Conservation (phyloP, 2,329 filamentous ascomycete genomes). For the Biscogniauxia mediterranea region DNA sequence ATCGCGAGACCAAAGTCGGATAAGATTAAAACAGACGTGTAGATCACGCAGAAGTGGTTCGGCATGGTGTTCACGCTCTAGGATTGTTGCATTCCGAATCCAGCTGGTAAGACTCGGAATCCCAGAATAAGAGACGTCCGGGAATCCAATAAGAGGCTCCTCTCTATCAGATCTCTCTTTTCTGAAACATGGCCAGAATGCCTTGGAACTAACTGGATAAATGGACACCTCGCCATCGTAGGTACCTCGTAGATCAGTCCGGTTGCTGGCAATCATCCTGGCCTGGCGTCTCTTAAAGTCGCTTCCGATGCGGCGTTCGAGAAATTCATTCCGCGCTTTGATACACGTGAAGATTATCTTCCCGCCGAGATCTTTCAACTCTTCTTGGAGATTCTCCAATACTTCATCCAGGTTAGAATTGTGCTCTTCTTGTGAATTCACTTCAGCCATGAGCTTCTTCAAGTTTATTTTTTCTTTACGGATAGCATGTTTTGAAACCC, state of each 20-base stretch:
- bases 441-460: no score
- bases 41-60: constrained; percentile 11
- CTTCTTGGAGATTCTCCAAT: no score
- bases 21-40: constrained; percentile 10
- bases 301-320: constrained; percentile 3
- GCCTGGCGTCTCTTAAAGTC: constrained; percentile 2
- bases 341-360: not conserved
- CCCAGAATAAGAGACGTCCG: constrained; percentile 11
- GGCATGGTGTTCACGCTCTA: constrained; percentile 10
- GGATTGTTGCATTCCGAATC: constrained; percentile 12
- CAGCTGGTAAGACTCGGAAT: constrained; percentile 15
- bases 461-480: no score
- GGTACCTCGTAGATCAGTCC: not conserved
- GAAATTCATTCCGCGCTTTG: not conserved
- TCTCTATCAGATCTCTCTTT: not conserved
- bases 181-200: constrained; percentile 12
- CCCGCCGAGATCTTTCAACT: no score
- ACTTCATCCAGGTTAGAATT: no score
- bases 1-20: constrained; percentile 11
- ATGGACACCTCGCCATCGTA: constrained; percentile 14
- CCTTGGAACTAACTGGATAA: constrained; percentile 14
- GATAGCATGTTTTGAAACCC: no score
- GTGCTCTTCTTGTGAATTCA: no score
- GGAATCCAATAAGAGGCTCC: constrained; percentile 10
- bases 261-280: not conserved